These are phyloP conservation scores for Rhododendron kiyosumense DNA, from an alignment of 148 eudicot genomes.

Conservation along the genomic window DNA sequence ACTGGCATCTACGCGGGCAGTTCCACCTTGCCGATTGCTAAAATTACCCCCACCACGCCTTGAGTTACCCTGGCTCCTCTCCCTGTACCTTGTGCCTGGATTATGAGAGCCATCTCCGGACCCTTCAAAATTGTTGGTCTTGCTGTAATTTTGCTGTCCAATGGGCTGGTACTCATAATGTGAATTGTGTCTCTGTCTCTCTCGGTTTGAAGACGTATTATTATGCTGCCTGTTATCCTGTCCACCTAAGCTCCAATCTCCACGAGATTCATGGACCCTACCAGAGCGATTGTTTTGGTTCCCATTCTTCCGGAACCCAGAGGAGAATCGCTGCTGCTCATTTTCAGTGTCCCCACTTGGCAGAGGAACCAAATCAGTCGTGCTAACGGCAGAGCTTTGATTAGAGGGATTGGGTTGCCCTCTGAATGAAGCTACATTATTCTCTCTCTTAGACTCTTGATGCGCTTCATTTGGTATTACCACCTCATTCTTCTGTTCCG, in stretches of 20 bases:
- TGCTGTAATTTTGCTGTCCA: constrained; percentile 37
- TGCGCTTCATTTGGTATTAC: constrained; percentile 22
- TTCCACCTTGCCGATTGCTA: constrained; percentile 35
- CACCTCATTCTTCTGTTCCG: constrained; percentile 27
- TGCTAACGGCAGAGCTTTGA: constrained; percentile 26
- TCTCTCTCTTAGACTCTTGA: constrained; percentile 39
- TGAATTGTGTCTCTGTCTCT: constrained; percentile 55
- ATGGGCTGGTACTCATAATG: constrained; percentile 85
- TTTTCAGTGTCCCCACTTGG: constrained; percentile 21
- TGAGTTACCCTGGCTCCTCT: constrained; percentile 50
- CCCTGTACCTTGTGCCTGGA: constrained; percentile 44
- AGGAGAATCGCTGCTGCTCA: constrained; percentile 46
- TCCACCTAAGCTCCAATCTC: constrained; percentile 40
- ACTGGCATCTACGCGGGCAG: constrained; percentile 19
- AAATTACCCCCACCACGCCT: constrained; percentile 61
- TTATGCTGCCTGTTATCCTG: constrained; percentile 46
- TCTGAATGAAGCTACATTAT: constrained; percentile 32
- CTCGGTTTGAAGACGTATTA: constrained; percentile 36
- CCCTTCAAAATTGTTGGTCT: constrained; percentile 38
- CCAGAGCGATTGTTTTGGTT: constrained; percentile 35
- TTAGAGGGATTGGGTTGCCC: constrained; percentile 33
- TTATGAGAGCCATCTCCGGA: constrained; percentile 34
- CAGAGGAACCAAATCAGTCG: constrained; percentile 25
- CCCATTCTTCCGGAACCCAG: constrained; percentile 45
- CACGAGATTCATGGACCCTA: constrained; percentile 52